Evolutionary conservation across 257 asterid genomes (phyloP).

Genomic region (Nicotiana tabacum): DNA sequence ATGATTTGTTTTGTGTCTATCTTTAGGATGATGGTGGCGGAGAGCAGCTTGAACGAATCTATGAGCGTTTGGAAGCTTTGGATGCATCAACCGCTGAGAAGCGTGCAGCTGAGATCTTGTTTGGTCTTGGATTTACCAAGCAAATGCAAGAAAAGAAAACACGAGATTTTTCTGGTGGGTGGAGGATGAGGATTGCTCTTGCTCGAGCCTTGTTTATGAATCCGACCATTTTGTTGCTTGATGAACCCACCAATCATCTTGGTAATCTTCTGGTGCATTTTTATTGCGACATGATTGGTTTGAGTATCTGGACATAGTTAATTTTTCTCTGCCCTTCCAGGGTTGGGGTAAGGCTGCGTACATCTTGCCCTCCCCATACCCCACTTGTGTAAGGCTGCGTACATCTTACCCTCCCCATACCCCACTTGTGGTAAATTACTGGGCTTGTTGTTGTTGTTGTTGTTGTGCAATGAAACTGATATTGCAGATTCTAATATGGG

Average conservation of each 20-base stretch:
- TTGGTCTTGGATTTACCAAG: conserved; percentile 89
- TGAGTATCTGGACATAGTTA: neutral
- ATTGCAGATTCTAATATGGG: neutral
- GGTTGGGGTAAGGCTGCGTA: too few relatives aligned
- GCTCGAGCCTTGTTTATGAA: conserved; percentile 97
- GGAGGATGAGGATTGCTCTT: conserved; percentile 99
- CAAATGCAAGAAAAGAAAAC: conserved; percentile 93
- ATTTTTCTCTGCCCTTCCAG: too few relatives aligned
- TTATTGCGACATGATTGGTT: neutral
- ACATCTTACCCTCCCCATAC: too few relatives aligned
- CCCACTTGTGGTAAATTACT: too few relatives aligned
- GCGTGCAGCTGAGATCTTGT: conserved; percentile 95
- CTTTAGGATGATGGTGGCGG: conserved; percentile 95
- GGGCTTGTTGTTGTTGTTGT: too few relatives aligned
- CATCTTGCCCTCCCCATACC: too few relatives aligned
- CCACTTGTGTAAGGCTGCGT: too few relatives aligned
- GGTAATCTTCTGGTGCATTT: conserved; percentile 37
- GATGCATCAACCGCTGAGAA: conserved; percentile 95
- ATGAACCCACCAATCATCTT: conserved; percentile 98
- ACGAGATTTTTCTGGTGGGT: conserved; percentile 94
- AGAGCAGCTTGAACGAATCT: conserved; percentile 76
- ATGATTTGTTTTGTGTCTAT: neutral
- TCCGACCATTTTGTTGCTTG: conserved; percentile 87
- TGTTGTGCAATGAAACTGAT: neutral
- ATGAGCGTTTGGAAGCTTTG: conserved; percentile 88